phyloP scores from a whole-genome alignment of 2,329 filamentous ascomycete genomes.

The Bipolaris bicolor region DNA sequence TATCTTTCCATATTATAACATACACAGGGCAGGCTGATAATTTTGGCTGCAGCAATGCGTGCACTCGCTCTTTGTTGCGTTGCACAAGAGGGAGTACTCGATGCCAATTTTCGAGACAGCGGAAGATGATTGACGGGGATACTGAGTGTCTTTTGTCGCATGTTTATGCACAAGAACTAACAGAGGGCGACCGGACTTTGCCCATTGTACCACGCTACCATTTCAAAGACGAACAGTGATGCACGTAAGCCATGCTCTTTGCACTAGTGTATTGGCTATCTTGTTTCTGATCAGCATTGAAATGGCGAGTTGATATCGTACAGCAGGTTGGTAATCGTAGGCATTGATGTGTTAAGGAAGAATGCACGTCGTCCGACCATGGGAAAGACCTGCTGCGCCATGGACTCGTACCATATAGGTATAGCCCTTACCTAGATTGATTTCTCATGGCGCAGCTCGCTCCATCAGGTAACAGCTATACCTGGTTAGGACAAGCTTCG shows the following conservation, averaged over 20 bases:
- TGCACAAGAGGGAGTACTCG: too few species aligned
- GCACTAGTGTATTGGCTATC: background rate
- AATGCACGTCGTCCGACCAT: background rate
- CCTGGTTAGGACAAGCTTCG: too few species aligned
- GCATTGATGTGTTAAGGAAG: background rate
- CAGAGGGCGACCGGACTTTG: background rate
- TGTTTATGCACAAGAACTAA: background rate
- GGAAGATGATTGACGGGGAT: background rate
- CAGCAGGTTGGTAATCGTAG: background rate
- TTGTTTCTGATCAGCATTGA: background rate
- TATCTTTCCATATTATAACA: background rate
- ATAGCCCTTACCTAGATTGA: too few species aligned
- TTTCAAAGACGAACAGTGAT: background rate
- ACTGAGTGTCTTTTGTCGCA: background rate
- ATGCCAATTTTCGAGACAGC: background rate
- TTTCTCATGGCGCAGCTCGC: too few species aligned
- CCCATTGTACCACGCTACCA: background rate
- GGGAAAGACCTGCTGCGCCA: background rate
- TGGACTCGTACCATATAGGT: too few species aligned
- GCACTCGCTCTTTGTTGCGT: background rate
- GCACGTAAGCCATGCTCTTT: background rate
- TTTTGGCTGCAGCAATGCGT: background rate
- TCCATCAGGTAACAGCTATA: too few species aligned
- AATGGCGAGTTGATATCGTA: background rate
- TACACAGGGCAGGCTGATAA: background rate